Evolutionary conservation across 768 basidiomycete genomes (phyloP), one percentile per base, ranked within the genome.

Genomic region (Lactifluus rugatus): DNA sequence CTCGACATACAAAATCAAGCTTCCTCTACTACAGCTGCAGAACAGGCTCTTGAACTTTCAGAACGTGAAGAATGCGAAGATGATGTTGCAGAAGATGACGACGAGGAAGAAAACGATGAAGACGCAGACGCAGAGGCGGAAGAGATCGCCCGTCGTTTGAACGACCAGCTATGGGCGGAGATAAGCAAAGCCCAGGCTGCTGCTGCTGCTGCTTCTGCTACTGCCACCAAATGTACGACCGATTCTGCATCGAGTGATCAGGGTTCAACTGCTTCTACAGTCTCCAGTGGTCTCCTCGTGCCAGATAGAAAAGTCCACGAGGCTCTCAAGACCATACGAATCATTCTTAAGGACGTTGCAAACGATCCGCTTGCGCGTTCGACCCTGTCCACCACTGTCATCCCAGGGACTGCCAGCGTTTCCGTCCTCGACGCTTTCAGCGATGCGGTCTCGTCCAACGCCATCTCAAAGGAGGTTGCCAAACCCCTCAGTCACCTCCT

Each of bases 141-240:
- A 62, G 86, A 84, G 64, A 87, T 87, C 64, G 85, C 85, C 5
- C 78, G 84, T 47, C 75, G 83, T 26, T 71, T 91, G 31, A 82
- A 84, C n/a, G 85, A 85, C 62, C 82, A 90, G 58, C 75, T 90
- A 6, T 84, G 82, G 81, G 88, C 87, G 3, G 85, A 87, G 64
- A 84, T 89, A 49, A 81, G 72, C 65, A 84, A 81, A 66, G 84
- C 78, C 5, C 81, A 78, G 60, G 78, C 78, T 4, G 77, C 77
- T 41, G 71, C 66, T 10, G 68, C 70, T 17, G 67, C 67, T 9
- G 28, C 28, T 31, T 5, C n/a, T n/a, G n/a, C n/a, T n/a, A n/a
- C n/a, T 17, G 59, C 62, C 2, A 57, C 61, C 48, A 61, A 65
- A 8, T 36, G 45, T 36, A 52, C 57, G 6, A 41, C 47, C 16